Evolutionary conservation across 352 stramenopile species (phyloP), one percentile per base, ranked within the genome.

Genomic region (Phytophthora hybrid): DNA sequence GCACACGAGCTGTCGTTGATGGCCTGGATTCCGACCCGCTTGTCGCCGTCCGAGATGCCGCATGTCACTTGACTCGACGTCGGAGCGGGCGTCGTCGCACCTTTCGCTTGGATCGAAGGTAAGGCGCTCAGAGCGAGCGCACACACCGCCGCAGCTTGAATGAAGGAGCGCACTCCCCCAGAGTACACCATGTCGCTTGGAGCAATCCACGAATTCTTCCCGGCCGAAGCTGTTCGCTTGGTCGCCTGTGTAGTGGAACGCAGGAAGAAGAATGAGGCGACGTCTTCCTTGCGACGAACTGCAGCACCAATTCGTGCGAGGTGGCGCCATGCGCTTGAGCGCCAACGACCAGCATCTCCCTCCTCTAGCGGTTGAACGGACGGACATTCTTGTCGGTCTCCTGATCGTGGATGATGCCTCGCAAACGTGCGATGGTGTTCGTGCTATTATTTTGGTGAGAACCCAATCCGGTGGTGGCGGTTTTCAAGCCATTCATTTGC

Each of bases 1-100:
- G 26, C 64, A 41, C 80, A 87, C 16, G 63, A 67, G 10, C 52
- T 14, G 57, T 83, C 80, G 13, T 62, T 51, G 51, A 85, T 71
- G 5, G 54, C 73, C 21, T 79, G 64, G 31, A 87, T 59, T 2
- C 80, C 80, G 13, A 78, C 61, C 1, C 49, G 66, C 18, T 73
- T 66, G 65, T 87, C 78, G 6, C 75, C 77, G 29, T 72, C 56
- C 1, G 80, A 85, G 8, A 64, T 60, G 26, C 19, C n/a, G 51
- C 68, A 75, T 6, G 46, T 53, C 16, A 46, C 37, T 46, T 46
- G 37, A 18, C 37, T 46, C 10, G 41, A 39, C 29, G 26, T 63
- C n/a, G 41, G 41, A n/a, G 39, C n/a, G 34, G 46, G 21, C 10
- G 23, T 57, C 26, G 1, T 14, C 0, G 31, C 47, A 31, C 26